phyloP scores from a whole-genome alignment of 2,329 filamentous ascomycete genomes.

The Dissoconium aciculare region DNA sequence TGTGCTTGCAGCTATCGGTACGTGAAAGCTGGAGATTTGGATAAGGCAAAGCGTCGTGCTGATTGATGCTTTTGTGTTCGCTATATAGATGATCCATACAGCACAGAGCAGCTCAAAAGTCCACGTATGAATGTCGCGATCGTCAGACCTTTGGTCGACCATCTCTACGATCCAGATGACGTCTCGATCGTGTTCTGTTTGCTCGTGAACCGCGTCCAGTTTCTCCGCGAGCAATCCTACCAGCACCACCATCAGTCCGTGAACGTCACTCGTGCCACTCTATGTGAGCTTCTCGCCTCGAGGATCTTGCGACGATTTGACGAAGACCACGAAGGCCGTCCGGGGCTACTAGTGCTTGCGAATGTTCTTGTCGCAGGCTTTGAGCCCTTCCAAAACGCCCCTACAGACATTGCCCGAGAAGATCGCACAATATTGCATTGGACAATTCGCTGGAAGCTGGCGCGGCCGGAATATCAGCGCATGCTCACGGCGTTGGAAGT shows the following conservation, averaged over 20 bases:
- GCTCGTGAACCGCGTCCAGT: conserved; percentile 67
- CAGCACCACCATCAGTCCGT: conserved; percentile 68
- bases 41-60: no score
- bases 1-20: conserved; percentile 33
- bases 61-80: conserved; percentile 10
- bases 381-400: conserved; percentile 72
- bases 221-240: conserved; percentile 61
- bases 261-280: conserved; percentile 57
- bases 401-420: conserved; percentile 47
- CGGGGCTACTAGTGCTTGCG: conserved; percentile 57
- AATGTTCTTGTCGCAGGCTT: conserved; percentile 74
- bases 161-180: conserved; percentile 64
- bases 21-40: no score
- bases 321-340: conserved; percentile 57
- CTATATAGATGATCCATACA: conserved; percentile 45
- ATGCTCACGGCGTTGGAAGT: conserved; percentile 67
- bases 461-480: conserved; percentile 36
- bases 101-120: conserved; percentile 61
- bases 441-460: conserved; percentile 27
- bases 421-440: conserved; percentile 35
- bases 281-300: conserved; percentile 68
- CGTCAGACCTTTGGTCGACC: conserved; percentile 68
- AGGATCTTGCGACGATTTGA: conserved; percentile 64
- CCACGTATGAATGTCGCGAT: conserved; percentile 69
- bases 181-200: conserved; percentile 75